phyloP scores from a whole-genome alignment of 2,329 filamentous ascomycete species.

The Colletotrichum sp. region DNA sequence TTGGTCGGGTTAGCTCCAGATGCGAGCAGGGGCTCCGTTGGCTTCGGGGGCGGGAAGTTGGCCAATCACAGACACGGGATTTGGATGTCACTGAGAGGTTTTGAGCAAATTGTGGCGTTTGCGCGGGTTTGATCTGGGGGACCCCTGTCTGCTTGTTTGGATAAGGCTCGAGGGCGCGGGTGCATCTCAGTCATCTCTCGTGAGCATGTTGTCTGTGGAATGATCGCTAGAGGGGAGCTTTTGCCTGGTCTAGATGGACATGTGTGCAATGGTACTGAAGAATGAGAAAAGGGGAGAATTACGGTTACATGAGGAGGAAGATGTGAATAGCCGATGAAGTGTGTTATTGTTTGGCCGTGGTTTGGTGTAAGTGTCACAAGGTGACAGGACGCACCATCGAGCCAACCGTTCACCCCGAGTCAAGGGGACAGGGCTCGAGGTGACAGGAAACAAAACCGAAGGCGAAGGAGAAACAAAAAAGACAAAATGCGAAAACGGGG shows the following conservation, averaged over 20 bases:
- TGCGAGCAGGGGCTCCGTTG: conserved; percentile 7
- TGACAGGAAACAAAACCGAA: not conserved
- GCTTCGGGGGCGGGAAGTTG: not conserved
- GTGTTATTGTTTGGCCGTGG: not conserved
- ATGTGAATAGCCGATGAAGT: not conserved
- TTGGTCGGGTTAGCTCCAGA: conserved; percentile 14
- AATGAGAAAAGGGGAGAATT: not conserved
- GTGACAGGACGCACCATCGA: not conserved
- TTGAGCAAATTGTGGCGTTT: conserved; percentile 54
- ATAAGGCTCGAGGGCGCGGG: not conserved
- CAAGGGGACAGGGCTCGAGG: not conserved
- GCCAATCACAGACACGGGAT: not conserved
- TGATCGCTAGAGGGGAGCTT: too few species aligned
- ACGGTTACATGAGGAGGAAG: not conserved
- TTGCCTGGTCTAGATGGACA: not conserved
- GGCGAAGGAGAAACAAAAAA: not conserved
- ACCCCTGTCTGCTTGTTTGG: not conserved
- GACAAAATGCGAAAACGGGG: not conserved
- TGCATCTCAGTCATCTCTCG: not conserved
- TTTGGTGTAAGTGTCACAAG: not conserved
- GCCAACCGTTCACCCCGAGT: not conserved
- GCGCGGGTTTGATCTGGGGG: not conserved
- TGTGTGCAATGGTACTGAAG: not conserved
- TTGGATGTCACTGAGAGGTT: conserved; percentile 39
- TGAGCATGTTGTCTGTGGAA: not conserved